These are phyloP conservation scores for Bromus sterilis DNA, from an alignment of 176 grass and related monocot genomes.

Conservation along the genomic window DNA sequence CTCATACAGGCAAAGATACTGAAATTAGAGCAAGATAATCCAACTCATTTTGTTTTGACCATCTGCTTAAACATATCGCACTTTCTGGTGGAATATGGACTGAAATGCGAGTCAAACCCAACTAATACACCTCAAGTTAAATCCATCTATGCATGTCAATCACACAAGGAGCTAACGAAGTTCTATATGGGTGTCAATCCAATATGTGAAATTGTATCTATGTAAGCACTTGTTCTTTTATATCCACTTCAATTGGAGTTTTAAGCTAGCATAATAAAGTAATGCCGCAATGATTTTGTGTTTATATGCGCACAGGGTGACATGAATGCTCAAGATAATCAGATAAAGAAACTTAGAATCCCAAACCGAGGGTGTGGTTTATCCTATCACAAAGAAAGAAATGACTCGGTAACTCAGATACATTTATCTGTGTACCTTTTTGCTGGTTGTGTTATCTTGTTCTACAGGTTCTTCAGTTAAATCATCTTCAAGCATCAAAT, in stretches of 20 bases:
- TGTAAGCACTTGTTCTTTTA: background rate
- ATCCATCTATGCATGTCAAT: background rate
- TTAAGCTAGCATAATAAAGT: constrained; percentile 16
- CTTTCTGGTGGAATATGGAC: background rate
- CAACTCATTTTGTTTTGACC: background rate
- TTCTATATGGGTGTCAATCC: background rate
- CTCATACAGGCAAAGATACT: background rate
- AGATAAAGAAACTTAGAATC: constrained; percentile 3
- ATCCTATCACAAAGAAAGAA: background rate
- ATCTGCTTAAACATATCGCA: background rate
- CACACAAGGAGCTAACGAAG: background rate
- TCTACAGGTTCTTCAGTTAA: constrained; percentile 32
- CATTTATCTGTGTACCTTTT: constrained; percentile 57
- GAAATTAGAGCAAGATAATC: background rate
- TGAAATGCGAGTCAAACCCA: constrained; percentile 13
- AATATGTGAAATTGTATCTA: background rate
- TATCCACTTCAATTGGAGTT: background rate
- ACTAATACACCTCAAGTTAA: background rate
- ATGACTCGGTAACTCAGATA: background rate
- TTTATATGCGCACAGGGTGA: background rate
- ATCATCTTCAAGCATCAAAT: constrained; percentile 81
- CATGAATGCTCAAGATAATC: background rate
- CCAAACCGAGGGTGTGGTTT: background rate
- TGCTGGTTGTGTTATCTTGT: constrained; percentile 56
- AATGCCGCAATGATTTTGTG: background rate